Evolutionary conservation across 2,329 filamentous ascomycete genomes (phyloP).

Genomic region (Fusarium nelsonii): DNA sequence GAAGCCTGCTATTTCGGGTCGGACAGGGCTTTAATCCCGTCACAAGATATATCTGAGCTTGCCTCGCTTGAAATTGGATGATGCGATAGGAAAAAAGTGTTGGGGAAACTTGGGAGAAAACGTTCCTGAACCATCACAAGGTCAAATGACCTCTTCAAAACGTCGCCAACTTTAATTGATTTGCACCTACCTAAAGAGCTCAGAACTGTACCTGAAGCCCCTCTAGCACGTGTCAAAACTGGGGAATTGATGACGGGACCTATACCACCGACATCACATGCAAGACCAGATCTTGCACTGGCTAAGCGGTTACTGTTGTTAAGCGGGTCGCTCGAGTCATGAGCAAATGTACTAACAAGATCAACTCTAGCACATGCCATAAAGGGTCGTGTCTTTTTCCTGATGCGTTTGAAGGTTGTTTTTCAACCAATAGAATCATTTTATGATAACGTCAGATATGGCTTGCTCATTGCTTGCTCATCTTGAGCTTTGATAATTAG

Average conservation of each 20-base stretch:
- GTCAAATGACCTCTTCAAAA: slow-evolving; percentile 16
- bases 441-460: slow-evolving; percentile 26
- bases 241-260: slow-evolving; percentile 35
- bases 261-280: slow-evolving; percentile 41
- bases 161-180: slow-evolving; percentile 14
- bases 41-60: slow-evolving; percentile 23
- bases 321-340: slow-evolving; percentile 39
- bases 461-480: slow-evolving; percentile 26
- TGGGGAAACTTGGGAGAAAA: slow-evolving; percentile 2
- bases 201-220: slow-evolving; percentile 32
- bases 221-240: slow-evolving; percentile 48
- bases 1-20: slow-evolving; percentile 31
- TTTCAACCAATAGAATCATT: slow-evolving; percentile 31
- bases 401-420: slow-evolving; percentile 34
- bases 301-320: slow-evolving; percentile 28
- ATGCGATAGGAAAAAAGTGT: slow-evolving; percentile 7
- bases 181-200: slow-evolving; percentile 1
- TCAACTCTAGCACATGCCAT: slow-evolving; percentile 31
- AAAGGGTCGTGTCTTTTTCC: slow-evolving; percentile 30
- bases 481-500: slow-evolving; percentile 16
- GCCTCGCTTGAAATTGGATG: slow-evolving; percentile 10
- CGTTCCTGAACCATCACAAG: slow-evolving; percentile 32
- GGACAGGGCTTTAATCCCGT: slow-evolving; percentile 11
- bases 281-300: slow-evolving; percentile 25
- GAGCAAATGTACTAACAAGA: slow-evolving; percentile 30